Base-by-base conservation (phyloP, 805 yeast genomes). In the Yarrowia sp. region DNA sequence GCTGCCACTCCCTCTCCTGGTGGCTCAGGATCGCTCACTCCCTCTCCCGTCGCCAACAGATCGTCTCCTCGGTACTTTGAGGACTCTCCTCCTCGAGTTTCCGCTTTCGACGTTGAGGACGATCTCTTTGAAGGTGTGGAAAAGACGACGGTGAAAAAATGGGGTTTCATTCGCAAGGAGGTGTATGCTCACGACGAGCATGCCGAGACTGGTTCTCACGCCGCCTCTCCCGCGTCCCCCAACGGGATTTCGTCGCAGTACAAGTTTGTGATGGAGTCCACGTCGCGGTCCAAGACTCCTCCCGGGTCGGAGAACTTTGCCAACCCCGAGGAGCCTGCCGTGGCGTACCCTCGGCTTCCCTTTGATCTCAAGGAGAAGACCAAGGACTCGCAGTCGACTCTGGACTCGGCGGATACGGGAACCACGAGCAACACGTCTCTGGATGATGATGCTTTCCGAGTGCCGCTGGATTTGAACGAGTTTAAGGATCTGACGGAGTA, bases 401-500 rank as follows among this genome's bases (percentile, higher is more conserved):
- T 63, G 45, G 55, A 38, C 22, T 35, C 36, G n/a, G 14, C 55
- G 1, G 14, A 5, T 8, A 48, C 67, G 1, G 56, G n/a, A 5
- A 40, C 56, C 10, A 63, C 67, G 41, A n/a, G 35, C 32, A 59
- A 59, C 65, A 59, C 65, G 19, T 59, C 65, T 43, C 32, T 59
- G 45, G 65, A 59, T 35, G 65, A 59, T 19, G 65, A 59, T 1
- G 19, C 50, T 42, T 59, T 59, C 65, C 52, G 65, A 4, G 65
- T 59, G 1, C 65, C 65, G 1, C 41, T 59, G 15, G 52, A 59
- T 10, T 7, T 42, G 15, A 32, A 59, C 16, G 65, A 59, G 42
- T 59, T 35, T 49, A 58, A 32, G 49, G 66, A 48, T 14, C 65
- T 59, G 16, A 59, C 59, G 11, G 74, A 73, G 45, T 70, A 72